Evolutionary conservation across 2,329 filamentous ascomycete genomes (phyloP), one percentile per base, ranked within the genome.

Genomic region (Aspergillus candidus): DNA sequence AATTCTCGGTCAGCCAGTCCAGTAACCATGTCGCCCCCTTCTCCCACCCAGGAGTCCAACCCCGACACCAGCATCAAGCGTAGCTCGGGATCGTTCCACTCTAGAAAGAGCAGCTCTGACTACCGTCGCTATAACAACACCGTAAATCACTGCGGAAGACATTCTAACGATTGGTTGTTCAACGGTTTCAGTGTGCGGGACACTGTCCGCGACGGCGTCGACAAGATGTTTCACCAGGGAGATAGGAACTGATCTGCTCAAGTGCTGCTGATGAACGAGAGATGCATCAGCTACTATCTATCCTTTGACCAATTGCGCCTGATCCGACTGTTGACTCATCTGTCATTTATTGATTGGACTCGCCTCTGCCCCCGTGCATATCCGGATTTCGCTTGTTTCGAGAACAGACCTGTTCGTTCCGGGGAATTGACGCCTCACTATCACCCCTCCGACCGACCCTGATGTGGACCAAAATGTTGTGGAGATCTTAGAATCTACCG

Each of bases 161-260:
- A 76, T 55, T 68, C 66, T 13, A 75, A 76, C 43, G 70, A 75
- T 42, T 76, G 73, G 73, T 61, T 76, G 4, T 76, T 76, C 46
- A 66, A 67, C 14, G 69, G 71, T 1, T 71, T 74, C 53, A 73
- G 70, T 51, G 56, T 76, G 4, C 65, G 66, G 4, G 69, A 72
- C 30, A 70, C 71, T 6, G 67, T 72, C 17, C 65, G 64, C 4
- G 69, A 69, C 32, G 65, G 65, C 32, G 58, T 69, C 14, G 63
- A 66, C 30, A 64, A 61, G 46, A 33, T 70, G n/a, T 57, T 55
- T 38, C 48, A 52, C 36, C 36, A 53, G 12, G 59, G 58, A 4
- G 58, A 58, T 43, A 58, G 60, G 39, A 47, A 50, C 46, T 63
- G 56, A 61, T 27, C 7, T 27, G 6, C 22, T 27, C 22, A 7